Base-by-base conservation (phyloP, 345 rosid species). In the Salix purpurea region DNA sequence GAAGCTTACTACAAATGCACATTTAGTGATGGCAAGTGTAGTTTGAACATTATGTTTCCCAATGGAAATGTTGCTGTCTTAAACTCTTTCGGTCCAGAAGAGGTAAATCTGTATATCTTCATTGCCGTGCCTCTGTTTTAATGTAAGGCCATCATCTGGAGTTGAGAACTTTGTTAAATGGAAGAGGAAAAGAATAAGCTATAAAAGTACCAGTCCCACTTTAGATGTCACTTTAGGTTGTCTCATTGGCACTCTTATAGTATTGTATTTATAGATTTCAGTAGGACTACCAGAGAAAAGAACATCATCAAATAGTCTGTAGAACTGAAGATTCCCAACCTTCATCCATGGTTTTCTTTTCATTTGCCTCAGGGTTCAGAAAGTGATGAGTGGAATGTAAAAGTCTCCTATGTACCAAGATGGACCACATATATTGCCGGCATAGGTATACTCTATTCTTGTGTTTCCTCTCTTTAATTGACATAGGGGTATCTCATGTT, bases 401-500 rank as follows among this genome's bases (percentile, higher is more conserved):
- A 86, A 83, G 71, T 93, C 77, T 91, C 97, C 26, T 94, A 92
- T 82, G 94, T 87, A 44, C 97, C 98, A 40, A 88, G 98, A 86
- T 94, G 98, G 99, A 84, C 90, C 67, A 89, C 97, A 42, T 96
- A 96, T 83, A 74, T 94, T 74, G 74, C 86, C 85, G 97, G 99
- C 84, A 86, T 87, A 79, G 97, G 98, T 93, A 92, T 77, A 42
- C 48, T 61, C 65, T 30, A 52, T 54, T 73, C 39, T 73, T 65
- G 54, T 62, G 16, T 74, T 42, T 24, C 65, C 52, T 69, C 23
- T 21, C 56, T 70, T 50, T 68, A 18, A 19, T 54, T 77, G 32
- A 52, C 19, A 10, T 24, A 42, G 50, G 72, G 67, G 37, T 42
- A 18, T 39, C 65, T 42, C 71, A 60, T 34, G 34, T 58, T 76